Evolutionary conservation across 768 basidiomycete genomes (phyloP), one percentile per base, ranked within the genome.

Genomic region (Pulveroboletus sp.): DNA sequence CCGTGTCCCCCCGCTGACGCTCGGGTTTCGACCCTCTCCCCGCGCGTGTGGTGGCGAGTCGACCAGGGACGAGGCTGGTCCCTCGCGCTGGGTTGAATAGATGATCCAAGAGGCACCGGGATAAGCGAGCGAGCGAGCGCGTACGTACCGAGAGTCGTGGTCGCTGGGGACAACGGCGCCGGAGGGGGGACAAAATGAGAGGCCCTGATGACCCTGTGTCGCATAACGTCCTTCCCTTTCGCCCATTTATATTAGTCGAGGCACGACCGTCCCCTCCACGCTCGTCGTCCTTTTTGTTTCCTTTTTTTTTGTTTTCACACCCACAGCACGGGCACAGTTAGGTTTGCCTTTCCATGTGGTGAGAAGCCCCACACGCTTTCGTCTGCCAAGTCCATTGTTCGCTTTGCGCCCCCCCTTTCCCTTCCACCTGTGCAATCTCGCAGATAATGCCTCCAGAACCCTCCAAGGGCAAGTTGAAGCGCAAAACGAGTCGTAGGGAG

Each of bases 391-490:
- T 43, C 14, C 43, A 27, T 41, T n/a, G 39, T 41, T 14, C 21
- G 44, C 49, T 17, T 56, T 52, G 44, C 14, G 44, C 35, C 46
- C 49, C 47, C 48, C 51, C 39, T 52, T 21, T 18, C 49, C 14
- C 40, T 49, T 44, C n/a, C n/a, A n/a, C n/a, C n/a, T n/a, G n/a
- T n/a, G n/a, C n/a, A n/a, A n/a, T n/a, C n/a, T n/a, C n/a, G n/a
- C n/a, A n/a, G n/a, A n/a, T n/a, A 33, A 84, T 84, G 82, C 80
- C 82, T 33, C 74, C 73, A 46, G 82, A 83, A 62, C 74, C 72
- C 1, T 71, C 74, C 17, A 79, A 78, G 60, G 57, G 69, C 28
- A 80, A 74, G 60, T 59, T 77, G 38, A 81, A 77, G 51, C 75
- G 81, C 42, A 73, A 74, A 40, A 53, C 71, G 2, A 74, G 70